Conservation (phyloP, 2,329 filamentous ascomycete species). For the Parastagonospora avenae region DNA sequence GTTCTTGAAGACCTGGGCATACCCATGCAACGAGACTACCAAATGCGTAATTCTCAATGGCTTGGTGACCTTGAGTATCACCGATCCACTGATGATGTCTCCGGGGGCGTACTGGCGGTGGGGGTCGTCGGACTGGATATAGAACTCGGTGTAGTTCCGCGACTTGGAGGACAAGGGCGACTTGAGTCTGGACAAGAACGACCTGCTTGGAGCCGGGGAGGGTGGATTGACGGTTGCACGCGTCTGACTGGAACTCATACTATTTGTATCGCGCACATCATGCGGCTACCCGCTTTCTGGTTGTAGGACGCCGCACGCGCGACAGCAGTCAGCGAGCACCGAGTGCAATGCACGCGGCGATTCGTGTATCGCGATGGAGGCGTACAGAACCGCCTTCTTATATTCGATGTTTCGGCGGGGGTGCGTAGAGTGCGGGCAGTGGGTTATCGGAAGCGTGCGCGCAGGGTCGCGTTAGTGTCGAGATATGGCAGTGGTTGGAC, state of each 20-base stretch:
- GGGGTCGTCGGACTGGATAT: slow-evolving; percentile 76
- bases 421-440: neutral
- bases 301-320: slow-evolving; percentile 11
- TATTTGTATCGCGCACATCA: slow-evolving; percentile 44
- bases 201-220: slow-evolving; percentile 35
- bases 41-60: slow-evolving; percentile 79
- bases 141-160: slow-evolving; percentile 77
- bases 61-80: slow-evolving; percentile 74
- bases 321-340: slow-evolving; percentile 5
- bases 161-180: slow-evolving; percentile 60
- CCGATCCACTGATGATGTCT: slow-evolving; percentile 74
- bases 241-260: slow-evolving; percentile 47
- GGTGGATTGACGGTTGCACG: slow-evolving; percentile 38
- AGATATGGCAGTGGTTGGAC: slow-evolving; percentile 13
- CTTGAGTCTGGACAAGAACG: slow-evolving; percentile 60
- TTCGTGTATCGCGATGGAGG: neutral
- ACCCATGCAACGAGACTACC: slow-evolving; percentile 77
- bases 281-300: slow-evolving; percentile 43
- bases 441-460: slow-evolving; percentile 5
- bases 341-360: slow-evolving; percentile 2
- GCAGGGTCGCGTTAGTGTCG: slow-evolving; percentile 13
- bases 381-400: too few species aligned
- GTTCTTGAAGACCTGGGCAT: slow-evolving; percentile 77
- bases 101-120: slow-evolving; percentile 77
- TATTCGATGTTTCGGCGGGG: neutral